phyloP scores from a whole-genome alignment of 352 stramenopile species.

The Lagenidium giganteum region DNA sequence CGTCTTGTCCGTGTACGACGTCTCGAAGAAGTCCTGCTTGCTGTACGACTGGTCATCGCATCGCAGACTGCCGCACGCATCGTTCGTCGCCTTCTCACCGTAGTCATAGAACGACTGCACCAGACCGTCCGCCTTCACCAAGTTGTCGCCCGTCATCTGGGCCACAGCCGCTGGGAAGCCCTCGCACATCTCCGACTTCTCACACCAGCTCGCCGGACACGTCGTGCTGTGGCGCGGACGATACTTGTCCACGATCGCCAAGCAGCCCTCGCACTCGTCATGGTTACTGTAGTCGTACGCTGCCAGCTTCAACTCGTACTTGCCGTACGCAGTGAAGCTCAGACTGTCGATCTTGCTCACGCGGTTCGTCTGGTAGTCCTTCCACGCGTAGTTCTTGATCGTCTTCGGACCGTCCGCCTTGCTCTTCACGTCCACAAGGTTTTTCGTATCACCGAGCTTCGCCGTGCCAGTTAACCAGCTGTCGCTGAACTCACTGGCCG shows the following conservation, averaged over 20 bases:
- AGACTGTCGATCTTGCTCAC: constrained; percentile 34
- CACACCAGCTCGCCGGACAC: constrained; percentile 39
- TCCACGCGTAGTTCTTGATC: constrained; percentile 28
- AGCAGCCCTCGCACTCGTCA: constrained; percentile 37
- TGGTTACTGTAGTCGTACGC: constrained; percentile 43
- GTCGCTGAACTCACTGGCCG: constrained; percentile 22
- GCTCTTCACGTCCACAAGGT: not conserved
- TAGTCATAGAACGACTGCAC: constrained; percentile 36
- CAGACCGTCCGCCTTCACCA: constrained; percentile 18
- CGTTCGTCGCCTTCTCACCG: constrained; percentile 33
- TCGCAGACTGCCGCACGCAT: constrained; percentile 35
- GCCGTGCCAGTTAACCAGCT: no score
- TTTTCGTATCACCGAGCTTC: no score
- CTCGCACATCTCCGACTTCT: constrained; percentile 12
- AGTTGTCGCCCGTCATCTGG: constrained; percentile 26
- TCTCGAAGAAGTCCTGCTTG: constrained; percentile 36
- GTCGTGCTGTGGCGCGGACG: constrained; percentile 28
- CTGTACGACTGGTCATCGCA: constrained; percentile 39
- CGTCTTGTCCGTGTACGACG: constrained; percentile 10
- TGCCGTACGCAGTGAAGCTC: constrained; percentile 34
- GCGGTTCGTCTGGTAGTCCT: constrained; percentile 39
- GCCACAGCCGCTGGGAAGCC: constrained; percentile 8
- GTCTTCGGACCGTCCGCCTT: not conserved
- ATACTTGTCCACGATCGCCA: constrained; percentile 48
- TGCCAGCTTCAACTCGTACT: constrained; percentile 46